Evolutionary conservation across 2,329 filamentous ascomycete genomes (phyloP).

Genomic region (Dryadomyces quercivorus): DNA sequence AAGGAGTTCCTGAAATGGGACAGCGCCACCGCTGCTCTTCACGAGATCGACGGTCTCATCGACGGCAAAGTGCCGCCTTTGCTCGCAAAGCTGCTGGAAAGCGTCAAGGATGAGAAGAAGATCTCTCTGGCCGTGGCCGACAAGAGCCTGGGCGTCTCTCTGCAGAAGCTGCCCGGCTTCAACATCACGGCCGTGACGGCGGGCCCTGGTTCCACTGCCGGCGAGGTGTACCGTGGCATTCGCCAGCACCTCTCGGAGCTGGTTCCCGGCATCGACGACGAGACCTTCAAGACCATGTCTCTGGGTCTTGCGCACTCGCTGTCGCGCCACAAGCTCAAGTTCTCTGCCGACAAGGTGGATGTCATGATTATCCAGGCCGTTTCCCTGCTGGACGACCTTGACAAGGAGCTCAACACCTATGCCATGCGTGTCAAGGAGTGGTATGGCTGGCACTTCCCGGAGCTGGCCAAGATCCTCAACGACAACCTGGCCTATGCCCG

Average conservation of each 20-base stretch:
- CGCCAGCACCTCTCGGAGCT: conserved; percentile 81
- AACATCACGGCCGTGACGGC: conserved; percentile 73
- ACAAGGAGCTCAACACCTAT: conserved; percentile 98
- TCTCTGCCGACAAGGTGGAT: conserved; percentile 96
- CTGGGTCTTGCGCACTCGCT: conserved; percentile 95
- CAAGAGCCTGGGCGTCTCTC: conserved; percentile 80
- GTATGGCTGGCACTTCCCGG: conserved; percentile 99
- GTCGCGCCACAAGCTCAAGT: conserved; percentile 95
- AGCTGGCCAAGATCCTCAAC: conserved; percentile 92
- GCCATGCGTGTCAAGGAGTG: conserved; percentile 99
- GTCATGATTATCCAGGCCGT: conserved; percentile 99
- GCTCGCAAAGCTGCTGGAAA: conserved; percentile 68
- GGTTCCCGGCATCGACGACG: conserved; percentile 73
- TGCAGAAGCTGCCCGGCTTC: conserved; percentile 81
- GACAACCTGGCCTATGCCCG: conserved; percentile 92
- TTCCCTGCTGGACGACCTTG: conserved; percentile 82
- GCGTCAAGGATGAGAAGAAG: conserved; percentile 96
- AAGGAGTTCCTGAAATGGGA: conserved; percentile 98
- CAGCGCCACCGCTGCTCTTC: conserved; percentile 77
- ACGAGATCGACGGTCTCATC: conserved; percentile 78
- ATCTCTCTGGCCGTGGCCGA: conserved; percentile 88
- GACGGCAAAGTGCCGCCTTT: conserved; percentile 93
- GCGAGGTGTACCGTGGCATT: conserved; percentile 89
- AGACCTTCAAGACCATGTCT: conserved; percentile 87
- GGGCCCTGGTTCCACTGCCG: conserved; percentile 66